Base-by-base conservation (phyloP, 768 basidiomycete genomes). In the Boletus rufocinnamomeus region DNA sequence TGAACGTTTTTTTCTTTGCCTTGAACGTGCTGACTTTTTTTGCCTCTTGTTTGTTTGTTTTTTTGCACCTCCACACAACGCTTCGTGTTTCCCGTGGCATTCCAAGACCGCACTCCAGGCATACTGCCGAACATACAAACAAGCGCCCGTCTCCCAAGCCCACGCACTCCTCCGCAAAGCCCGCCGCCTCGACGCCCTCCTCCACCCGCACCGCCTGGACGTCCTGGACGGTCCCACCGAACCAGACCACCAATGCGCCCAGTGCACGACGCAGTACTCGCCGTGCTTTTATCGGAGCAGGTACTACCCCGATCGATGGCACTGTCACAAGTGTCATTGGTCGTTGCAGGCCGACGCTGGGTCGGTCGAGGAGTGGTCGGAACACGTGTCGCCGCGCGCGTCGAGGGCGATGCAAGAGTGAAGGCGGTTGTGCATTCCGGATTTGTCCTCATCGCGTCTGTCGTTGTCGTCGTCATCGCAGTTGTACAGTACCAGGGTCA, bases 91-190 rank as follows among this genome's bases (percentile, higher is more conserved):
- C 25, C 21, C 28, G 30, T 27, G 41, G 19, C 28, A 23, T 40
- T 52, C 30, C 63, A 63, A 97, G 95, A 93, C 93, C 11, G 91
- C 93, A 0, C 80, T 98, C 21, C 93, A 97, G 74, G 85, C 91
- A 14, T 98, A 91, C 71, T 88, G 88, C 53, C 83, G 83, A 59
- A 80, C 83, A 13, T 95, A 94, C 79, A 98, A 98, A 72, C 88
- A 88, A 66, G 87, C 88, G 8, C 78, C 80, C 1, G 76, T 86
- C 3, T 77, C 78, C 14, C 86, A 90, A 64, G 86, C 92, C 2
- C 93, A 96, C 70, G 90, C 86, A 2, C 81, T 95, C 7, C 82
- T 97, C 27, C 90, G 96, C 51, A 95, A 95, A 73, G 95, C 95
- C 9, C 84, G 85, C 19, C 84, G 93, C 19, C 78, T 98, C 21